Percentiles rank a stretch among this genome's conserved stretches.
Conservation (phyloP, 2,329 filamentous ascomycete genomes). For the Xylaria sp. region DNA sequence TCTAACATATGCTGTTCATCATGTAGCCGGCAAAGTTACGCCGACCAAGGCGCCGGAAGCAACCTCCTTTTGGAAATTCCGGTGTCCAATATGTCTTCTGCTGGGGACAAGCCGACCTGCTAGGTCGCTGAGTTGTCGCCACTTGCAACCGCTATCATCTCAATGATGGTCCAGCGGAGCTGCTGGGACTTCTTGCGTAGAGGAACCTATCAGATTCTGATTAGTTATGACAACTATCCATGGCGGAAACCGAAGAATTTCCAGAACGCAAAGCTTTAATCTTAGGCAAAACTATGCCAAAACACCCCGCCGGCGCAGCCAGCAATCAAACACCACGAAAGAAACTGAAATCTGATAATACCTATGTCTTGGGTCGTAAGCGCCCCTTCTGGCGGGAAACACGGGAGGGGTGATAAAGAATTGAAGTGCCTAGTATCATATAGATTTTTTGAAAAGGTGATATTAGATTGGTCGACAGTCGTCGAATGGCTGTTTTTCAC, state of each 20-base stretch:
- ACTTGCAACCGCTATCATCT: neutral
- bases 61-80: neutral
- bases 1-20: neutral
- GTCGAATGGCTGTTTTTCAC: neutral
- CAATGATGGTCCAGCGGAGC: neutral
- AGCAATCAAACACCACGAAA: neutral
- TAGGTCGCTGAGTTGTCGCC: neutral
- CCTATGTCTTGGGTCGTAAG: neutral
- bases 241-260: neutral
- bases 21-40: conserved; percentile 1
- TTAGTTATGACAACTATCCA: conserved; percentile 10
- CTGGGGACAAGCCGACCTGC: neutral
- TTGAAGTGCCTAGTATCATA: neutral
- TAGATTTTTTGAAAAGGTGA: neutral
- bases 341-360: neutral
- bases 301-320: neutral
- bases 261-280: neutral
- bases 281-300: neutral
- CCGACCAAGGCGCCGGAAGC: neutral
- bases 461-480: neutral
- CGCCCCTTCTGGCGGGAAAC: no score
- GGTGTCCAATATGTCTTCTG: neutral
- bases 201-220: conserved; percentile 14
- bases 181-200: neutral
- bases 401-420: neutral